Conservation (phyloP, 2,329 filamentous ascomycete species). For the Colletotrichum tropicale region DNA sequence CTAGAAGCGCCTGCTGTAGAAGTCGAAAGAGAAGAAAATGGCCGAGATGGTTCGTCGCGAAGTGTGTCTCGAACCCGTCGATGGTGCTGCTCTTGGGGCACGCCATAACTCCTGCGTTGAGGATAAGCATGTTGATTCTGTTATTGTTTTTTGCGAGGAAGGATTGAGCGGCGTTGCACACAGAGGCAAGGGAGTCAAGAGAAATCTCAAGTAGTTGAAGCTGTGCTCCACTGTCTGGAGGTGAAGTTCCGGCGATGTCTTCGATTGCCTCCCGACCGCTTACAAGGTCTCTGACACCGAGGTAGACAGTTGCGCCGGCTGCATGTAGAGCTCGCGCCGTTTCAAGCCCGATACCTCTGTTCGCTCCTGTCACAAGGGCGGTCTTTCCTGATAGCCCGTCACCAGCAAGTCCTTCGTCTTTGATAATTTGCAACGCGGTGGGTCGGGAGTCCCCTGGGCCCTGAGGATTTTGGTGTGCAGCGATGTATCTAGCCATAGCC, state of each 20-base stretch:
- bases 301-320: slow-evolving; percentile 40
- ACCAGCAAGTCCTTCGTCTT: slow-evolving; percentile 36
- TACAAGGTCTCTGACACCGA: slow-evolving; percentile 35
- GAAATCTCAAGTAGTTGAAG: slow-evolving; percentile 4
- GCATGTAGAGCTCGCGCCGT: slow-evolving; percentile 37
- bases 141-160: slow-evolving; percentile 30
- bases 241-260: neutral
- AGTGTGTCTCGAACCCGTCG: slow-evolving; percentile 39
- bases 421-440: slow-evolving; percentile 42
- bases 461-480: neutral
- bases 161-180: slow-evolving; percentile 22
- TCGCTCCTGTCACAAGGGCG: slow-evolving; percentile 39
- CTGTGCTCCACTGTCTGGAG: neutral
- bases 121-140: slow-evolving; percentile 28
- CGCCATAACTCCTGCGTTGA: slow-evolving; percentile 33
- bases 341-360: slow-evolving; percentile 40
- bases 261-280: slow-evolving; percentile 33
- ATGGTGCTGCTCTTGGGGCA: neutral
- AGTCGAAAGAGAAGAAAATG: slow-evolving; percentile 61
- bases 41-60: slow-evolving; percentile 56
- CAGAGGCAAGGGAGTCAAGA: slow-evolving; percentile 16
- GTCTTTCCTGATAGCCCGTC: slow-evolving; percentile 34
- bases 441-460: slow-evolving; percentile 44
- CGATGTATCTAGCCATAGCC: neutral
- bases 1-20: slow-evolving; percentile 47